A percentile compares a stretch with the other conserved stretches of the same genome.
These are phyloP conservation scores for Hanseniaspora guilliermondii DNA, from an alignment of 805 yeast species.

Conservation along the genomic window DNA sequence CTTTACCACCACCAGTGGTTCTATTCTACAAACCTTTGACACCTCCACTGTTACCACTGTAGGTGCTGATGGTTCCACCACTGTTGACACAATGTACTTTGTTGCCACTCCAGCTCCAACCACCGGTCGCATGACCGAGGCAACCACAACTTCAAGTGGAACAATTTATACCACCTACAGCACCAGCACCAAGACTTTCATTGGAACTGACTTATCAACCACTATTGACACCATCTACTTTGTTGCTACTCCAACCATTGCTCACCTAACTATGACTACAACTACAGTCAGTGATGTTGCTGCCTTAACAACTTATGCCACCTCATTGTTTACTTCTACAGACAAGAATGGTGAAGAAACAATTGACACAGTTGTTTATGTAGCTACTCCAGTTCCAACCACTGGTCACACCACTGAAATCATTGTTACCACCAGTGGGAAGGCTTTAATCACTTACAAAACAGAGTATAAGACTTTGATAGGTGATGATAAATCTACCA, in stretches of 20 bases:
- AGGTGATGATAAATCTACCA: slow-evolving; percentile 14
- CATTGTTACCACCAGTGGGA: slow-evolving; percentile 11
- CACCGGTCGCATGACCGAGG: too few species aligned
- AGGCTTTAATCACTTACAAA: not conserved
- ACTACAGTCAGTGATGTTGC: not conserved
- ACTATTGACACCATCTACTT: slow-evolving; percentile 15
- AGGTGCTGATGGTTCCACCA: not conserved
- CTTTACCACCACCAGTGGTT: too few species aligned
- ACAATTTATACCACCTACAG: too few species aligned
- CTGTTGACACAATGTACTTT: slow-evolving; percentile 14
- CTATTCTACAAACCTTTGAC: too few species aligned
- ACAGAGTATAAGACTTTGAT: slow-evolving; percentile 14
- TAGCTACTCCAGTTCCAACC: slow-evolving; percentile 16
- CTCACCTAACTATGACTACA: not conserved
- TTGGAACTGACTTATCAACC: not conserved
- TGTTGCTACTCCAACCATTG: slow-evolving; percentile 14
- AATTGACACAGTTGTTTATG: slow-evolving; percentile 5
- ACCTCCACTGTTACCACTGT: too few species aligned
- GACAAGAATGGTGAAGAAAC: not conserved
- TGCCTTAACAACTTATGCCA: not conserved
- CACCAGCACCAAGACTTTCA: too few species aligned
- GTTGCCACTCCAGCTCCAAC: slow-evolving; percentile 14
- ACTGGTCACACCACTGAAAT: slow-evolving; percentile 13
- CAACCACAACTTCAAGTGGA: too few species aligned
- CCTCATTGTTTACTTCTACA: not conserved